Evolutionary conservation across 352 stramenopile species (phyloP), one percentile per base, ranked within the genome.

Genomic region (Globisporangium nagaii): DNA sequence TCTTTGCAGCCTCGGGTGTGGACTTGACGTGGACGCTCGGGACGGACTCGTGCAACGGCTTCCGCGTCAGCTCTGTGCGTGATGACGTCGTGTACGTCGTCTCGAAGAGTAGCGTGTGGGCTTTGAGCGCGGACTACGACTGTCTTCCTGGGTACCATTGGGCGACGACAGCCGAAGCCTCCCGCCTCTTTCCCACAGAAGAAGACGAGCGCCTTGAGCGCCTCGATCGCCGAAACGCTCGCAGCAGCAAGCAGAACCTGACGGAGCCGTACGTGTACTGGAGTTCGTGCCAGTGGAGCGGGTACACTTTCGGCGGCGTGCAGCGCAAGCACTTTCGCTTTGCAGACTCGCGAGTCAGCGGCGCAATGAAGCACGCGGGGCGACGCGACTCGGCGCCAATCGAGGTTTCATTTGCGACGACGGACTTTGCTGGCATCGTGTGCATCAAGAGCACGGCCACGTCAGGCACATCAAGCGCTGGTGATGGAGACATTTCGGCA

Each of bases 341-440:
- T 44, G 62, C 79, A 7, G 85, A 96, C 58, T 93, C 80, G 30
- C 24, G 17, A 17, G 34, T 48, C 17, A 96, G 79, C 11, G 73
- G 73, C 0, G 74, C 70, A 2, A 75, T 79, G 43, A 88, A 95
- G 54, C 71, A 90, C 60, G 80, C 79, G 2, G 80, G 76, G 7
- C 70, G 64, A 15, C 59, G 55, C 11, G 73, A 86, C 43, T 77
- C 66, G 7, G 61, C 71, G 25, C 44, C 65, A 0, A 19, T 64
- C 2, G 75, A 81, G 39, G 59, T 64, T 12, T 68, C 51, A 0
- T 68, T 69, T 24, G 40, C 56, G 10, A 72, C 65, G 10, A 41
- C 61, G 3, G 56, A 79, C 2, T 95, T 95, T 57, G 85, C 83
- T 17, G 85, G 85, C 17, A 84, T 93, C 32, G 62, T 95, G n/a